Base-by-base conservation (phyloP, 2,329 filamentous ascomycete species). In the Calonectria fujianensis region DNA sequence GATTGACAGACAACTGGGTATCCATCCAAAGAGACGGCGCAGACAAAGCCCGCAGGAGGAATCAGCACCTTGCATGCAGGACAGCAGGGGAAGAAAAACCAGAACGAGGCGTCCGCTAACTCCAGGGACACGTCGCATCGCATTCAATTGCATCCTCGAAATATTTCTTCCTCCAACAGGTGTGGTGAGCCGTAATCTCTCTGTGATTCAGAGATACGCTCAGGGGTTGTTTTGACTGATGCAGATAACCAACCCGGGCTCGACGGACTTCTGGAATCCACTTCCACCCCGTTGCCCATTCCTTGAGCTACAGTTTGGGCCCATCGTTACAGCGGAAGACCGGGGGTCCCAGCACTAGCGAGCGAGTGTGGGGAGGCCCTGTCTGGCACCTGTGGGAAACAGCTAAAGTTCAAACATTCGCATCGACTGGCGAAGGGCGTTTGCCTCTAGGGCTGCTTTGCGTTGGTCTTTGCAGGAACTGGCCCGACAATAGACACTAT, bases 161-260 rank as follows among this genome's bases (percentile, higher is more conserved):
- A 45, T 41, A 45, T 27, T 61, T 29, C 59, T 64, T 41, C 54
- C 45, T 64, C 65, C 31, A 27, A 51, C 48, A 14, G 11, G 10
- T 13, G 41, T n/a, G 29, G 48, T 31, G 57, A 39, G 37, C 50
- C 57, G 50, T 37, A 73, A 73, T 73, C 64, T 73, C 59, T 73
- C 27, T 69, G 20, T 24, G 61, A 32, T 45, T 13, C n/a, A 35
- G 4, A 29, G 11, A 31, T 18, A 35, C 20, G 18, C 48, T 64
- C 71, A 73, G 71, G 71, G 71, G 66, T 64, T 72, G 45, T 3
- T 54, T 41, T 39, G 18, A 35, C 63, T 72, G 70, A 72, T 50
- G 50, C 64, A 24, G 64, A 73, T 70, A 73, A 66, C 66, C 59
- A 70, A 50, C 67, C 66, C 32, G 54, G 32, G 31, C 37, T 73